Evolutionary conservation across 2,329 filamentous ascomycete species (phyloP), one percentile per base, ranked within the genome.

Genomic region (Taxawa tesnikishii): DNA sequence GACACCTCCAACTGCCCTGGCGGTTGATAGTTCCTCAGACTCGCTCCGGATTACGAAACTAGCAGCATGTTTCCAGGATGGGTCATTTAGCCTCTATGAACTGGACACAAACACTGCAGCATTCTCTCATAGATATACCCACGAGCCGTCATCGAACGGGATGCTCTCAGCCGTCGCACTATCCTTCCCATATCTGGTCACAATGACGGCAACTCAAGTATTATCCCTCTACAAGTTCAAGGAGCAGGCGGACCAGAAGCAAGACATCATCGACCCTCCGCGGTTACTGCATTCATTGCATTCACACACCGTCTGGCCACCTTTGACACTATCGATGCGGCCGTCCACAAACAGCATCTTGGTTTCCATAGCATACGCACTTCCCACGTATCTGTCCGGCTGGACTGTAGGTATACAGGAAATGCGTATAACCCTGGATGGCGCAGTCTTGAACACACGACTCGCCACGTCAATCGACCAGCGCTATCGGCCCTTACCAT

Each of bases 361-460:
- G n/a, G 80, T 83, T 2, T 85, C 83, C 0, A 81, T 94, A 37
- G 87, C 83, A 1, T 94, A 93, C 52, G 82, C 83, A 0, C 75
- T 92, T 42, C 76, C 79, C 11, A 80, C 81, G 2, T 73, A 76
- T 44, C 65, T 78, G 3, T 75, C 75, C 26, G 85, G 85, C 16
- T 94, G 87, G 83, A 85, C 81, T 6, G 70, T 94, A 11, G 87
- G 85, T 2, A 73, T 96, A n/a, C 88, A 96, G 53, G 88, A 94
- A 53, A 62, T 94, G 26, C 75, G 79, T 36, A 67, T 93, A n/a
- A 56, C 56, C 19, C 53, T 53, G 31, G 51, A 57, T 28, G 69
- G 70, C 5, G 56, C 56, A 10, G 51, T 71, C 0, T 44, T 64
- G 1, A 55, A 59, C 21, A 70, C 67, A 3, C 61, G 67, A 5